Base-by-base conservation (phyloP, 768 basidiomycete genomes). In the Omphalotus guepiniiformis region DNA sequence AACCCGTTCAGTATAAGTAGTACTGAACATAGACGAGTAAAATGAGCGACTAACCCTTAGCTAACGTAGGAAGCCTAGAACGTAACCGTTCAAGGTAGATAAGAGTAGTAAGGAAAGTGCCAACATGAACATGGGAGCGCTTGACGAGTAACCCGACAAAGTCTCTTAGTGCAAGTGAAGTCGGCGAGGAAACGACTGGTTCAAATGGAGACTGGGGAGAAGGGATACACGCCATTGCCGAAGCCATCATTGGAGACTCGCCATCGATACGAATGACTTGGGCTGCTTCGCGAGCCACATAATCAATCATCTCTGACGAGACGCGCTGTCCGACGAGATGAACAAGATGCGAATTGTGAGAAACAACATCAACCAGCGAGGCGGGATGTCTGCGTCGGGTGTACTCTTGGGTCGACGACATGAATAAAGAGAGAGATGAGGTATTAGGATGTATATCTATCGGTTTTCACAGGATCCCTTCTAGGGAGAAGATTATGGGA, bases 61-160 rank as follows among this genome's bases (percentile, higher is more conserved):
- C 87, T 67, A 88, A 79, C 23, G 77, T 69, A 3, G 93, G 90
- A 37, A 98, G 70, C 68, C 85, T 93, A 27, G 73, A 62, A 39
- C 83, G 82, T 43, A 99, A 75, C 28, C 95, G 81, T 53, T 94
- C 87, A 53, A 99, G 83, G 70, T 94, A 97, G 54, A 95, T 74
- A 61, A 97, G 75, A 26, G 93, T 96, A 27, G 89, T 82, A 42
- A 96, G 82, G 45, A 99, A 75, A 18, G 93, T 97, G 22, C 91
- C 76, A 5, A 91, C 89, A 63, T 92, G 91, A 39, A 97, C 93
- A 59, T 92, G 89, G 34, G 88, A 88, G 61, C 77, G 76, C 52
- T 81, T 73, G 53, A 93, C 83, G 45, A 98, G 74, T 59, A 81
- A 80, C 46, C 78, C 67, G 63, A 99, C 94, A 65, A 96, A 99